Evolutionary conservation across 1,284 basidiomycete species (phyloP).

Genomic region (Sanghuangporus weigelae): DNA sequence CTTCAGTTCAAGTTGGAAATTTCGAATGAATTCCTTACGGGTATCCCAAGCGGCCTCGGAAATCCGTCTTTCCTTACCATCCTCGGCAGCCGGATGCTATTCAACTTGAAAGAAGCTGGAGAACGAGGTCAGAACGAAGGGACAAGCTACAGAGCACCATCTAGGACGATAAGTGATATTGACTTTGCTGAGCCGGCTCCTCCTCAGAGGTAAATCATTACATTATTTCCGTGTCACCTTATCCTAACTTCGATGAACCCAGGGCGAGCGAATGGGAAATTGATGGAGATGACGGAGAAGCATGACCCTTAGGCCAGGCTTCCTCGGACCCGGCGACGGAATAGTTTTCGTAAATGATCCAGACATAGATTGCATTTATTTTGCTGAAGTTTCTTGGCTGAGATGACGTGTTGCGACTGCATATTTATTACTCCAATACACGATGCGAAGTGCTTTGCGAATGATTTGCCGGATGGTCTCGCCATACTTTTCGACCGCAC

Average conservation of each 20-base stretch:
- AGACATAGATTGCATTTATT: too few species aligned
- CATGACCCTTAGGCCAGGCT: too few species aligned
- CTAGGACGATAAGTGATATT: not conserved
- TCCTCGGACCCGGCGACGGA: too few species aligned
- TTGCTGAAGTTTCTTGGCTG: too few species aligned
- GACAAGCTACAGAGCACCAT: not conserved
- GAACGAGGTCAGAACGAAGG: not conserved
- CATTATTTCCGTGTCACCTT: not conserved
- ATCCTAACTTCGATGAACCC: not conserved
- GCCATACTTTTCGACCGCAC: too few species aligned
- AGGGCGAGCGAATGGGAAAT: not conserved
- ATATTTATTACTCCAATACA: too few species aligned
- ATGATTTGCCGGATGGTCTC: too few species aligned
- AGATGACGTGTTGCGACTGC: too few species aligned
- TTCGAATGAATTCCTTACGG: not conserved
- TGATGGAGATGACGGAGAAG: not conserved
- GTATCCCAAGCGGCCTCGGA: not conserved
- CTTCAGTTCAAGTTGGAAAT: not conserved
- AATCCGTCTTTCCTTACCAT: not conserved
- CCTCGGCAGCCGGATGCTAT: not conserved
- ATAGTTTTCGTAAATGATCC: too few species aligned
- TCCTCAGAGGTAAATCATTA: not conserved
- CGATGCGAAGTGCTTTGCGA: too few species aligned
- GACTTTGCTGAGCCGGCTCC: not conserved
- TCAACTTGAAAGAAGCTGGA: conserved; percentile 1